These are phyloP conservation scores for Neoboletus subvelutipes DNA, from an alignment of 768 basidiomycete genomes.

Conservation along the genomic window DNA sequence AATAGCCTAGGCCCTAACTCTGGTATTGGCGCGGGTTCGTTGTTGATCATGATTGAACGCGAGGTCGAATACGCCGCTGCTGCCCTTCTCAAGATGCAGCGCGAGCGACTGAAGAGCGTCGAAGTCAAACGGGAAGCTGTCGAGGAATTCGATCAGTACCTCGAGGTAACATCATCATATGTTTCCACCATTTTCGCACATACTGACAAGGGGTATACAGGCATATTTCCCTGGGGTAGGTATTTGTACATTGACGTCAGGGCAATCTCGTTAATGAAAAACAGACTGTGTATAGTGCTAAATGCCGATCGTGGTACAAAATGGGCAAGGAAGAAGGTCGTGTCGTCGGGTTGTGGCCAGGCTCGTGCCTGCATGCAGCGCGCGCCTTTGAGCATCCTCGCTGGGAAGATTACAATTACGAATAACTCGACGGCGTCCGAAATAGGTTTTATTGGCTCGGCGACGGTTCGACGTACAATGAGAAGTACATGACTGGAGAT, in stretches of 20 bases:
- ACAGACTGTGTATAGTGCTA: conserved; percentile 57
- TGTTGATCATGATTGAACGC: conserved; percentile 55
- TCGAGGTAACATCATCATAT: conserved; percentile 42
- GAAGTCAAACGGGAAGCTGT: conserved; percentile 60
- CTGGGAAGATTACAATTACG: conserved; percentile 65
- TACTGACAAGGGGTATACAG: conserved; percentile 1
- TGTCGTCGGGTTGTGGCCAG: conserved; percentile 59
- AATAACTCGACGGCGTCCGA: conserved; percentile 40
- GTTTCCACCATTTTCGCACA: no score
- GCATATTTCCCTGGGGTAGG: conserved; percentile 18
- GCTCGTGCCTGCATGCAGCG: conserved; percentile 52
- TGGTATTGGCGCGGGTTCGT: conserved; percentile 51
- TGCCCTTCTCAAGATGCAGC: conserved; percentile 58
- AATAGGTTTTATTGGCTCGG: conserved; percentile 63
- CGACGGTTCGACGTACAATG: conserved; percentile 56
- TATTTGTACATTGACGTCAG: not conserved
- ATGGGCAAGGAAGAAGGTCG: conserved; percentile 54
- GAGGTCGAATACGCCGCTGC: conserved; percentile 57
- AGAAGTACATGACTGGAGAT: conserved; percentile 41
- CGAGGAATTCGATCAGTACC: conserved; percentile 58
- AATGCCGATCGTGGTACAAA: conserved; percentile 67
- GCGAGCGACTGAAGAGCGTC: conserved; percentile 61
- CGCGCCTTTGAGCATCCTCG: conserved; percentile 52
- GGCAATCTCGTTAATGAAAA: conserved; percentile 1
- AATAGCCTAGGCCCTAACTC: conserved; percentile 56